Evolutionary conservation across 139 green algal genomes (phyloP), one percentile per base, ranked within the genome.

Genomic region (Volvox reticuliferus): DNA sequence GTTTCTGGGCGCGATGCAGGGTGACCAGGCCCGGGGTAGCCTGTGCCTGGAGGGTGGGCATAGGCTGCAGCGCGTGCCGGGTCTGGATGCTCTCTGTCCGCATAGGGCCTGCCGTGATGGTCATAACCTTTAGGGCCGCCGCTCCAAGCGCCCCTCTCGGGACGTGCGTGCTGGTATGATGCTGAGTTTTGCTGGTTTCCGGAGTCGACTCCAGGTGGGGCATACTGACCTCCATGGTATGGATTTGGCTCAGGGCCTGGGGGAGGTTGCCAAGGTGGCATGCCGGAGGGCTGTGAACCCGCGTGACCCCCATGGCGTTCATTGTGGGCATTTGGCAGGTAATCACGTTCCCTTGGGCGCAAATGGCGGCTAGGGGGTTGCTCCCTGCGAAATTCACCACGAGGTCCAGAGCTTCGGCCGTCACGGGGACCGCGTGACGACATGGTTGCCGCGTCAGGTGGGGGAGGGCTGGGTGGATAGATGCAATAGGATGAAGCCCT

Each of bases 331-430:
- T 32, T 20, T 28, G 32, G 33, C n/a, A 36, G 32, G n/a, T 36
- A 12, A 14, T 84, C 37, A 20, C 37, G 78, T 35, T 67, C 78
- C 24, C 78, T 24, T 73, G 24, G 26, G 22, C 26, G 79, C 50
- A 18, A 22, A 19, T 44, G 50, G 19, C 79, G 36, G 36, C 0
- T 1, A 20, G 22, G 36, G 12, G 36, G 16, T 1, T 20, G 24
- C 24, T 68, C 78, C 78, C 78, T 84, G 36, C 78, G 78, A 35
- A 24, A 65, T 16, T 84, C 78, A 30, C 78, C 37, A 26, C 78
- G 78, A 44, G 78, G 37, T 22, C 78, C 78, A 55, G 12, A 28
- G 32, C 22, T 30, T 55, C 75, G 30, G 12, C 12, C 75, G 13
- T 81, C 75, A 2, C 75, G 75, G 24, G 44, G 33, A 26, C 75